These are phyloP conservation scores for Anisodus acutangulus DNA, from an alignment of 257 asterid genomes.

Conservation along the genomic window DNA sequence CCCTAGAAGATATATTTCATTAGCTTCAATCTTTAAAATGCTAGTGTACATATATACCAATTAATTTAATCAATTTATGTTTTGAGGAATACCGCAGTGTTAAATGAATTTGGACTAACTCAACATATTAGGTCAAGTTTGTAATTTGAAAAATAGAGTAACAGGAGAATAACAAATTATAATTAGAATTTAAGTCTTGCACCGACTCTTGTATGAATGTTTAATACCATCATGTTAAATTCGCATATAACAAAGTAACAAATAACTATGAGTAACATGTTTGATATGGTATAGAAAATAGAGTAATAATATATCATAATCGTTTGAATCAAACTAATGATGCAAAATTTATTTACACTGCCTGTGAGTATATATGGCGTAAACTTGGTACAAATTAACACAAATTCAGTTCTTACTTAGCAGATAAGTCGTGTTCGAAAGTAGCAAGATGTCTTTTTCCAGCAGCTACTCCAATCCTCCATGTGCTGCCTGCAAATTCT, in stretches of 20 bases:
- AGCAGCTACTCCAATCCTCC: not conserved
- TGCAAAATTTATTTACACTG: too few relatives aligned
- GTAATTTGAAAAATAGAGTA: not conserved
- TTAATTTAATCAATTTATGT: not conserved
- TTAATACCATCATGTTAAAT: not conserved
- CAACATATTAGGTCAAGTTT: too few relatives aligned
- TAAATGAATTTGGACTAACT: too few relatives aligned
- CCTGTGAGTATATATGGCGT: not conserved
- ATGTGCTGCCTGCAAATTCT: conserved; percentile 43
- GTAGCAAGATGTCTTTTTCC: conserved; percentile 16
- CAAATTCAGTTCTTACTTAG: not conserved
- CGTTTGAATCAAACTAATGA: not conserved
- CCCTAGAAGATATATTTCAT: not conserved
- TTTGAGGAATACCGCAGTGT: too few relatives aligned
- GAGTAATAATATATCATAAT: not conserved
- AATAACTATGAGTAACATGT: not conserved
- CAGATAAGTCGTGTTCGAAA: not conserved
- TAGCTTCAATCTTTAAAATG: not conserved
- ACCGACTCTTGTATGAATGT: not conserved
- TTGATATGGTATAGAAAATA: not conserved
- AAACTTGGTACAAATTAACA: not conserved
- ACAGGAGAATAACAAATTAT: not conserved
- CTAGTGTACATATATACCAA: not conserved
- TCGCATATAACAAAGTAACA: not conserved
- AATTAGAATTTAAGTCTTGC: not conserved